phyloP scores from a whole-genome alignment of 2,329 filamentous ascomycete species.

The Chaetomiaceae sp. region DNA sequence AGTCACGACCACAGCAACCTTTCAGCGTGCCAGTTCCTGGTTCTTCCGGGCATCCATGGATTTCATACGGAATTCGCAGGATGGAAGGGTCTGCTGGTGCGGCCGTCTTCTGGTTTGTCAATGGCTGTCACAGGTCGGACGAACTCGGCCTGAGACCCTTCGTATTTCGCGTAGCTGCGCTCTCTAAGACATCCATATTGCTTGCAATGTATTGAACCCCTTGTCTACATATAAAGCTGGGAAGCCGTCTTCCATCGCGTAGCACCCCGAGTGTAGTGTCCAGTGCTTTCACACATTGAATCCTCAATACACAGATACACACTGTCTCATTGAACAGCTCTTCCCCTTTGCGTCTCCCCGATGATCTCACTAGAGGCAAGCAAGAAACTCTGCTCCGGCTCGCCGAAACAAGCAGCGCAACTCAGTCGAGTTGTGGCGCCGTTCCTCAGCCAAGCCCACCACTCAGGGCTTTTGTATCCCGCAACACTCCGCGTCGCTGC shows the following conservation, averaged over 20 bases:
- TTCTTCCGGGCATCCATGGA: too few relatives aligned
- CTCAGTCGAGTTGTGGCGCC: slow-evolving; percentile 21
- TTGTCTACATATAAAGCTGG: not conserved
- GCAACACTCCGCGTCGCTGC: slow-evolving; percentile 27
- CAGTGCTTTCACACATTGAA: not conserved
- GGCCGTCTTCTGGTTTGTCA: not conserved
- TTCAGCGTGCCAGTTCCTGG: too few relatives aligned
- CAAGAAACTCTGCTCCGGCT: slow-evolving; percentile 26
- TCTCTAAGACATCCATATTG: not conserved
- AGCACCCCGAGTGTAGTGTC: not conserved
- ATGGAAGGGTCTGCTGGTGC: not conserved
- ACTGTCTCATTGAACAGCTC: not conserved
- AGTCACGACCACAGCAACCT: too few relatives aligned
- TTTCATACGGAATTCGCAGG: not conserved
- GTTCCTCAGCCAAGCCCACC: slow-evolving; percentile 14
- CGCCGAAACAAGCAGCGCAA: slow-evolving; percentile 24
- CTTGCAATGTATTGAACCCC: not conserved
- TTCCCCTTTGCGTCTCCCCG: not conserved
- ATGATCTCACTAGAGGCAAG: slow-evolving; percentile 28
- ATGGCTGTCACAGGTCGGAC: slow-evolving; percentile 1
- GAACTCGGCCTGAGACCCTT: slow-evolving; percentile 6
- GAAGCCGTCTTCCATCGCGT: not conserved
- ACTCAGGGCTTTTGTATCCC: slow-evolving; percentile 18
- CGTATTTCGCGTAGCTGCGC: not conserved
- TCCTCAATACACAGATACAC: not conserved